A percentile compares a stretch with the other conserved stretches of the same genome.
Conservation (phyloP, 805 yeast genomes). For the Yamadazyma laniorum region DNA sequence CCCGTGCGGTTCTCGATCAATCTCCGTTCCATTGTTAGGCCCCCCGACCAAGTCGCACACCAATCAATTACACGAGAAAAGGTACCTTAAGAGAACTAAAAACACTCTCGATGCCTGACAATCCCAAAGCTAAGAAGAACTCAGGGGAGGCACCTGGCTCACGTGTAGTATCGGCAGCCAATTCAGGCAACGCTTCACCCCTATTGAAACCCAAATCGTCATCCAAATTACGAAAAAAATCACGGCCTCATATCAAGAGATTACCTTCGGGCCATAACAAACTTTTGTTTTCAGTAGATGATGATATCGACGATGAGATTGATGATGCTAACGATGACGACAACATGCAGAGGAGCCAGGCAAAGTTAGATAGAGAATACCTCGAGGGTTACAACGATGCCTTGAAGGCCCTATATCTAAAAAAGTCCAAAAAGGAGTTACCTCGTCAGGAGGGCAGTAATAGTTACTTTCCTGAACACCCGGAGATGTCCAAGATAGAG, state of each 20-base stretch:
- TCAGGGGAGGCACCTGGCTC: conserved; percentile 1
- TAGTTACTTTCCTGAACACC: conserved; percentile 10
- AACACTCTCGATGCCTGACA: conserved; percentile 4
- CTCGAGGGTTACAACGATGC: conserved; percentile 76
- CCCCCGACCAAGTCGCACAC: background rate
- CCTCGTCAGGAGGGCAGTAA: conserved; percentile 2
- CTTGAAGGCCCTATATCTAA: conserved; percentile 39
- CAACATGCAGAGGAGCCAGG: conserved; percentile 30
- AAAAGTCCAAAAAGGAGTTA: conserved; percentile 15
- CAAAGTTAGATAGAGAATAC: conserved; percentile 39
- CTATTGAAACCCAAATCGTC: conserved; percentile 15
- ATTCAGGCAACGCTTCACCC: conserved; percentile 11
- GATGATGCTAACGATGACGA: conserved; percentile 56
- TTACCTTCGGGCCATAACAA: conserved; percentile 21
- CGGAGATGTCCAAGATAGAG: conserved; percentile 6
- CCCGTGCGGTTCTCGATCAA: too few relatives aligned
- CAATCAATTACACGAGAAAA: background rate
- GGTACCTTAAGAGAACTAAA: background rate
- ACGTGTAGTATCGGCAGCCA: background rate
- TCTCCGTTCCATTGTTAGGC: background rate
- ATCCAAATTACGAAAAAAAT: conserved; percentile 17
- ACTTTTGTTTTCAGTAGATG: conserved; percentile 73
- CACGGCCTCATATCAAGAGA: conserved; percentile 34
- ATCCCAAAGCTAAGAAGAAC: conserved; percentile 5
- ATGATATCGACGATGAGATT: conserved; percentile 62